A percentile compares a stretch with the other conserved stretches of the same genome.
Evolutionary conservation across 169 alveolate species (phyloP).

Genomic region (Plasmodium sp.): DNA sequence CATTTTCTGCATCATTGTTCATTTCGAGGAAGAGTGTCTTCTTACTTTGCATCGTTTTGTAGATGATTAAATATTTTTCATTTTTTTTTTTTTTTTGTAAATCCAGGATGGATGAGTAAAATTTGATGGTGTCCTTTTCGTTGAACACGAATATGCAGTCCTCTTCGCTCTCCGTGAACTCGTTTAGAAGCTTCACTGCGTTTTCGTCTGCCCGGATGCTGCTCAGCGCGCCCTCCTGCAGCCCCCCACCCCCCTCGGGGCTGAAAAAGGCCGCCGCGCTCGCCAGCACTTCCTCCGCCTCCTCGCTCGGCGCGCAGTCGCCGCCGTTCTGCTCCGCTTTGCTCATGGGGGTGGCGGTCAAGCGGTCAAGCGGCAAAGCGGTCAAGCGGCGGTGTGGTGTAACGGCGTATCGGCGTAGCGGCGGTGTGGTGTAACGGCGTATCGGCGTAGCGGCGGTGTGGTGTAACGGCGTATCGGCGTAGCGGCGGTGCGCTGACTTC

Average conservation of each 20-base stretch:
- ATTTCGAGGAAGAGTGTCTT: conserved; percentile 26
- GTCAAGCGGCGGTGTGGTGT: neutral
- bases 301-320: neutral
- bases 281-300: conserved; percentile 17
- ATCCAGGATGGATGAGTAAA: conserved; percentile 34
- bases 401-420: no score
- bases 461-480: no score
- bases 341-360: neutral
- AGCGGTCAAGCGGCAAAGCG: neutral
- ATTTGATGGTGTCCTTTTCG: conserved; percentile 37
- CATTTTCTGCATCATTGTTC: conserved; percentile 74
- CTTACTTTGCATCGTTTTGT: conserved; percentile 30
- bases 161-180: conserved; percentile 6
- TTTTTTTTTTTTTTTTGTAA: conserved; percentile 25
- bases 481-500: no score
- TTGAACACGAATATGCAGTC: conserved; percentile 51
- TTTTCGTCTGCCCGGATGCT: conserved; percentile 27
- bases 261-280: conserved; percentile 26
- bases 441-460: no score
- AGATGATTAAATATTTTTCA: conserved; percentile 54
- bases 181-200: conserved; percentile 3
- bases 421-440: no score
- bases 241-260: conserved; percentile 18
- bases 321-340: conserved; percentile 8
- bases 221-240: conserved; percentile 25